Evolutionary conservation across 441 rosid genomes (phyloP), one percentile per base, ranked within the genome.

Genomic region (Flueggea neowawraea): DNA sequence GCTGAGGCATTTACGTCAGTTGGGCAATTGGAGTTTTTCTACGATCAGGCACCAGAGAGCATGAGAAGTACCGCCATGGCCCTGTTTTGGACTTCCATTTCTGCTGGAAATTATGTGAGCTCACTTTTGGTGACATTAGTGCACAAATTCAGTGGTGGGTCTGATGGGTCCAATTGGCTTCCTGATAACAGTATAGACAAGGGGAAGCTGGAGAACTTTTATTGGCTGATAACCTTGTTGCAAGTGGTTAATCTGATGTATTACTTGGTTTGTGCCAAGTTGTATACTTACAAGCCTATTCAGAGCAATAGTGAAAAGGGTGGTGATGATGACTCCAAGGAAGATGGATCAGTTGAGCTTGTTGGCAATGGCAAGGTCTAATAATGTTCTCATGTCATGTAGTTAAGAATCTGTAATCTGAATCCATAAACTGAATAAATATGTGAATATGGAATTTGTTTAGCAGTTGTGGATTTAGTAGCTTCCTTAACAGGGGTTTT

Each of bases 1-100:
- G 98, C 97, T 0, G 98, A 90, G 68, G 95, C 98, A 1, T 93
- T 93, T 58, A 90, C 85, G 95, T 79, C 96, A 0, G 86, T 93
- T 5, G 98, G 97, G 43, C 97, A 90, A 62, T 55, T 93, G 16
- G 98, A 93, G 73, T 93, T 93, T 66, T 84, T 93, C 77, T 93
- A 93, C 31, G 98, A 88, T 60, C 90, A 90, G 62, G 76, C 97
- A 6, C 98, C 98, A 0, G 96, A 89, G 66, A 89, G 98, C 73
- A 91, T 89, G 98, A 84, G 91, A 65, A 90, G 96, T 65, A 81
- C 89, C 0, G 96, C 97, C n/a, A 77, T 80, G 54, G 95, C 90
- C 1, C 67, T 93, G 53, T 90, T 90, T 61, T 90, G 97, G 98
- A 71, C 76, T 31, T 72, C 90, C 11, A 93, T 86, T 56, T 81